phyloP scores from a whole-genome alignment of 192 early-diverging fungal species.

The Fimicolochytrium jonesii region DNA sequence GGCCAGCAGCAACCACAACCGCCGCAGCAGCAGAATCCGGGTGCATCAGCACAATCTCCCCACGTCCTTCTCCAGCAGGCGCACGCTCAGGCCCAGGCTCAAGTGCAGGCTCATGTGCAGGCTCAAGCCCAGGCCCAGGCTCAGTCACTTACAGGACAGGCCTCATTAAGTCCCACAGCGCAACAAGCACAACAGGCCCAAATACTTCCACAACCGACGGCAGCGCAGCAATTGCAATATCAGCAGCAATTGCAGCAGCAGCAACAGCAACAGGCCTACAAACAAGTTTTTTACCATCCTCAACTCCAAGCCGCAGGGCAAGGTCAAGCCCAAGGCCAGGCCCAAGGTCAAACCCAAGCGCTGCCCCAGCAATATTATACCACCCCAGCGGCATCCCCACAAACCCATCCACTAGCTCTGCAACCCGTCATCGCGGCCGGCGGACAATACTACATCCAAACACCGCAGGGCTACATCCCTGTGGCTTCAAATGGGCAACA shows the following conservation, averaged over 20 bases:
- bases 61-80: neutral
- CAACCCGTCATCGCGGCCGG: neutral
- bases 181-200: too few species aligned
- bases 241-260: constrained; percentile 3
- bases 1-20: neutral
- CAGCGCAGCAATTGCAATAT: constrained; percentile 7
- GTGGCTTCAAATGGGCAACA: constrained; percentile 6
- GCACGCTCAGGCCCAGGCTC: neutral
- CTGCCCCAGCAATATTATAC: constrained; percentile 1
- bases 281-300: neutral
- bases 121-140: too few species aligned
- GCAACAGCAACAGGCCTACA: neutral
- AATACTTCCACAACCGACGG: too few species aligned
- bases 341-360: neutral
- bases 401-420: neutral
- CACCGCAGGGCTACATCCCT: constrained; percentile 1
- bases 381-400: neutral
- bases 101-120: too few species aligned
- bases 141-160: too few species aligned
- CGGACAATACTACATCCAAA: neutral
- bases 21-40: neutral
- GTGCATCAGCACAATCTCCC: neutral
- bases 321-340: neutral
- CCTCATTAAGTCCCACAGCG: too few species aligned
- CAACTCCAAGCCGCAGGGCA: too few species aligned